Evolutionary conservation across 495 filamentous ascomycete species (phyloP), one percentile per base, ranked within the genome.

Genomic region (Penicillium argentinense): DNA sequence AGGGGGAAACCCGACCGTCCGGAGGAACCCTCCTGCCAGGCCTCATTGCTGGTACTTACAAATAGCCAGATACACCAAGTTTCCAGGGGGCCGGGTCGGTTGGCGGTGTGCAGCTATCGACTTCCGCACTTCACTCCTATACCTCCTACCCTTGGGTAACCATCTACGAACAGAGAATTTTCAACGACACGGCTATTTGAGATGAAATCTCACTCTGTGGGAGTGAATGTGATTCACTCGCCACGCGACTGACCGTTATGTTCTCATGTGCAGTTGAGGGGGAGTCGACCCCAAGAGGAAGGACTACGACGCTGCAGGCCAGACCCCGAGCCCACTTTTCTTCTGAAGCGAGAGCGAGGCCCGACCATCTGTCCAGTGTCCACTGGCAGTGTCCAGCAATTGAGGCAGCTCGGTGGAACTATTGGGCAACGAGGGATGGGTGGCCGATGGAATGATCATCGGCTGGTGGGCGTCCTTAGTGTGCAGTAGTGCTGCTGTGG

Each of bases 371-470:
- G 9, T 30, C 5, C 14, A 36, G 14, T 36, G 9, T 18, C 16
- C 14, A n/a, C 14, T 9, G 17, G 16, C 33, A 36, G 42, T 22
- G 42, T n/a, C n/a, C n/a, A n/a, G n/a, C n/a, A n/a, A n/a, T n/a
- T n/a, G n/a, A n/a, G n/a, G n/a, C n/a, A n/a, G n/a, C 38, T 9
- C 25, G 34, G 33, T 42, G 42, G 49, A 24, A 56, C 53, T 47
- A 43, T 56, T 47, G 53, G 42, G 52, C 47, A 55, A 55, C 52
- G 47, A 56, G 47, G 47, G 43, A 56, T 44, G 32, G 27, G 42
- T 41, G 25, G 4, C 42, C 37, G 21, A 21, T 29, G 40, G 45
- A 44, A 41, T 32, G 51, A 49, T 49, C 47, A 18, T 39, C 45
- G 34, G 44, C 33, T 36, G n/a, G n/a, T 19, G 24, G 24, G 36